phyloP scores from a whole-genome alignment of 2,329 filamentous ascomycete genomes.

The Fusarium longipes region DNA sequence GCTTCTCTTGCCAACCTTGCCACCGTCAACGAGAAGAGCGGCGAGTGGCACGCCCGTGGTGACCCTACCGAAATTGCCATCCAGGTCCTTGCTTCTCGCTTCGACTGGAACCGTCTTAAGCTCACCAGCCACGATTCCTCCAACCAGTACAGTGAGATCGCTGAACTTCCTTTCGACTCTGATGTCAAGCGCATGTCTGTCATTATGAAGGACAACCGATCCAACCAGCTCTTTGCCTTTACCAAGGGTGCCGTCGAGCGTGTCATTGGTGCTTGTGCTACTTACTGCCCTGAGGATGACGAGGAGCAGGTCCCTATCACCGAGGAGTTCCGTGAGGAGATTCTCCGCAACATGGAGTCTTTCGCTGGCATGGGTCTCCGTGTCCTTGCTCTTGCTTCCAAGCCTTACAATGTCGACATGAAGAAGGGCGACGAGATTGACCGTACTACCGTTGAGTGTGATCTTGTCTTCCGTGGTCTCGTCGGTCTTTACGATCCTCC shows the following conservation, averaged over 20 bases:
- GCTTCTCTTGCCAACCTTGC: constrained; percentile 68
- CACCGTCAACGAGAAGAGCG: constrained; percentile 57
- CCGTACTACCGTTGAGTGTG: constrained; percentile 66
- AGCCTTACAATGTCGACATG: constrained; percentile 55
- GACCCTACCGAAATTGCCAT: constrained; percentile 79
- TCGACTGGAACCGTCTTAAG: constrained; percentile 67
- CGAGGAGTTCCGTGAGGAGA: constrained; percentile 63
- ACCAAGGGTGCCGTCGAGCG: constrained; percentile 76
- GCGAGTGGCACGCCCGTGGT: constrained; percentile 69
- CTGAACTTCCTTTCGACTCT: constrained; percentile 78
- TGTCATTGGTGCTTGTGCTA: constrained; percentile 69
- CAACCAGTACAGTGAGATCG: constrained; percentile 65
- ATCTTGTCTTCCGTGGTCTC: constrained; percentile 73
- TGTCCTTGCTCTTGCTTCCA: constrained; percentile 70
- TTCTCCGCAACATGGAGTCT: constrained; percentile 72
- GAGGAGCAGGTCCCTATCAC: constrained; percentile 56
- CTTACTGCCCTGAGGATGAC: constrained; percentile 56
- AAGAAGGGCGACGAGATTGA: constrained; percentile 58
- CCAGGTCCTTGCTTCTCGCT: constrained; percentile 76
- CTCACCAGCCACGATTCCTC: constrained; percentile 59
- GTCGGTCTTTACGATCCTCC: constrained; percentile 79
- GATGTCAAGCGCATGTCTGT: constrained; percentile 81
- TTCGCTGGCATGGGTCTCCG: constrained; percentile 72
- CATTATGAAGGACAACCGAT: constrained; percentile 63
- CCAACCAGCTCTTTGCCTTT: constrained; percentile 52